Conservation (phyloP, 768 basidiomycete species). For the Stropharia rugosoannulata region DNA sequence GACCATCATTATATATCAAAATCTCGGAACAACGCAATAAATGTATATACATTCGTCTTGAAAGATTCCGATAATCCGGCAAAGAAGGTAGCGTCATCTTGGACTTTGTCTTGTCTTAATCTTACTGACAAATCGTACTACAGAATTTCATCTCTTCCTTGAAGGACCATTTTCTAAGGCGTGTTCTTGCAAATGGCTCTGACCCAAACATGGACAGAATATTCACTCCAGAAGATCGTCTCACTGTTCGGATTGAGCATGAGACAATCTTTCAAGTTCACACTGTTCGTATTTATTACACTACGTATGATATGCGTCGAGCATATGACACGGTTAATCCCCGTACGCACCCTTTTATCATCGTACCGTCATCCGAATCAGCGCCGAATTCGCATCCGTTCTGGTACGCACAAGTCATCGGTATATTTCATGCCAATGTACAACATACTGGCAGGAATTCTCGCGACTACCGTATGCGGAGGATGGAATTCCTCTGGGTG, state of each 20-base stretch:
- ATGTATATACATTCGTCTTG: slow-evolving; percentile 15
- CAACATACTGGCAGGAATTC: slow-evolving; percentile 12
- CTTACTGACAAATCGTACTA: neutral
- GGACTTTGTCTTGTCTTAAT: too few relatives aligned
- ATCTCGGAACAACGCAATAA: slow-evolving; percentile 15
- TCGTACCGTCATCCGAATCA: slow-evolving; percentile 18
- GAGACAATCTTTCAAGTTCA: slow-evolving; percentile 23
- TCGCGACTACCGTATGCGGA: neutral
- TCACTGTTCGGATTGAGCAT: slow-evolving; percentile 13
- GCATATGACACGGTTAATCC: slow-evolving; percentile 27
- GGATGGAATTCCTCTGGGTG: too few relatives aligned
- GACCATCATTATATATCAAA: slow-evolving; percentile 18
- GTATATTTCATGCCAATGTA: slow-evolving; percentile 20
- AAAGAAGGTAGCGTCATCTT: slow-evolving; percentile 12
- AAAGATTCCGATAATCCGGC: slow-evolving; percentile 13
- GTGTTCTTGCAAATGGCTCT: slow-evolving; percentile 21
- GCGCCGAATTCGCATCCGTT: slow-evolving; percentile 16
- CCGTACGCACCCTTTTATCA: slow-evolving; percentile 28
- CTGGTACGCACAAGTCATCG: slow-evolving; percentile 24
- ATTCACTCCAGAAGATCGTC: slow-evolving; percentile 21
- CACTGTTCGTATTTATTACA: too few relatives aligned
- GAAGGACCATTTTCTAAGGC: slow-evolving; percentile 30
- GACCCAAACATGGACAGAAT: slow-evolving; percentile 30
- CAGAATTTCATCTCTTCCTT: slow-evolving; percentile 28
- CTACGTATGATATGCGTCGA: slow-evolving; percentile 24